Base-by-base conservation (phyloP, 2,329 filamentous ascomycete species). In the Neonectria sp. region DNA sequence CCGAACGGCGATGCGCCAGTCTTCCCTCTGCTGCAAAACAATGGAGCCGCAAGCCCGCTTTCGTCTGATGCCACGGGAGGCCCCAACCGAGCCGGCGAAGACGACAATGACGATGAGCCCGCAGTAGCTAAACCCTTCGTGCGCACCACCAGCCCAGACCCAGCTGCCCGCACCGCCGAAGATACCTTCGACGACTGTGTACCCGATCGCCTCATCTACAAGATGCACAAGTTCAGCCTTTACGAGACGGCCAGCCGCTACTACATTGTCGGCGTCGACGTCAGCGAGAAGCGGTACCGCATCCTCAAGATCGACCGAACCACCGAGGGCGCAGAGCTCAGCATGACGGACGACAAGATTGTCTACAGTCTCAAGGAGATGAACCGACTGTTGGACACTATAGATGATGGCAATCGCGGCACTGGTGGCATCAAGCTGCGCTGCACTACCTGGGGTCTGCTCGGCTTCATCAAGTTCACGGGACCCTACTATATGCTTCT, bases 401-500 rank as follows among this genome's bases (percentile, higher is more conserved):
- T 99, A 64, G 95, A 98, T 75, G 94, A 98, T 78, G 96, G 96
- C 0, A 99, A 98, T 80, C 95, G 93, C 76, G 91, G 90, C 8
- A 94, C 94, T 0, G 96, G 96, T 27, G 96, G 96, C 1, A 88
- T 99, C 82, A 96, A 93, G 79, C 86, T 97, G 63, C 94, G 93
- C 67, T 97, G 93, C 80, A 97, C 91, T 66, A 94, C 93, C 5
- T 99, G 95, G 96, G 96, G 96, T 2, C 83, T 99, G 29, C 85
- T 99, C 29, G 96, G 96, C 4, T 99, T 99, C 80, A 96, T 99
- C 79, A 90, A 93, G 68, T 98, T 99, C 80, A 99, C 96, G 0
- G 95, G 95, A 2, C 91, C 94, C 3, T 98, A 97, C 80, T 99
- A 99, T 80, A 98, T 99, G 95, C 87, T 98, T 33, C 84, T 98